Conservation (phyloP, 2,329 filamentous ascomycete genomes). For the Metarhizium anisopliae region DNA sequence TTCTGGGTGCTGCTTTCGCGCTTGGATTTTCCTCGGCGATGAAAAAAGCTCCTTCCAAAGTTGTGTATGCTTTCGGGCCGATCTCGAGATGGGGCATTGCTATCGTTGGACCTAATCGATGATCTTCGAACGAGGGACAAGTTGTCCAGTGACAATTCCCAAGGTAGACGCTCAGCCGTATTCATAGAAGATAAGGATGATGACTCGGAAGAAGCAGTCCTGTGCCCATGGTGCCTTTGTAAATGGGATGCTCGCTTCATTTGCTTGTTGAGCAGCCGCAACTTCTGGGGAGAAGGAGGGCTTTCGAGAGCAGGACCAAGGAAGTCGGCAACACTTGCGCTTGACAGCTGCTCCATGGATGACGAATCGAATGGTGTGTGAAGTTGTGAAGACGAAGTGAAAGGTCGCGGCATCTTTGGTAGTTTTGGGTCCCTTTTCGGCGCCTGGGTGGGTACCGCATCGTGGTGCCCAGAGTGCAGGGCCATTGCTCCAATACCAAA, state of each 20-base stretch:
- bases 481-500: conserved; percentile 13
- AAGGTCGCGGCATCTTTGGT: conserved; percentile 4
- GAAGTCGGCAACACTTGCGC: conserved; percentile 28
- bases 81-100: conserved; percentile 43
- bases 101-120: conserved; percentile 45
- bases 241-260: conserved; percentile 44
- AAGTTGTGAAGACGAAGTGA: conserved; percentile 4
- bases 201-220: conserved; percentile 43
- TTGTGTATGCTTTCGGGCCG: conserved; percentile 51
- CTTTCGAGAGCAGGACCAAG: conserved; percentile 51
- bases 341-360: conserved; percentile 13
- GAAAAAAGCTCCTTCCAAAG: conserved; percentile 51
- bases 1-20: conserved; percentile 41
- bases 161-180: conserved; percentile 32
- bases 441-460: conserved; percentile 9
- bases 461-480: conserved; percentile 17
- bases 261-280: conserved; percentile 50
- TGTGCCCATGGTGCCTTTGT: conserved; percentile 21
- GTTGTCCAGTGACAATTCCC: conserved; percentile 41
- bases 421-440: conserved; percentile 4
- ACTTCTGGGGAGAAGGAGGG: conserved; percentile 50
- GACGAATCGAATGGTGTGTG: conserved; percentile 6
- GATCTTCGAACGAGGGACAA: conserved; percentile 44
- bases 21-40: conserved; percentile 39
- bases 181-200: conserved; percentile 41